These are phyloP conservation scores for Diplodia mutila DNA, from an alignment of 2,329 filamentous ascomycete genomes.

Conservation along the genomic window DNA sequence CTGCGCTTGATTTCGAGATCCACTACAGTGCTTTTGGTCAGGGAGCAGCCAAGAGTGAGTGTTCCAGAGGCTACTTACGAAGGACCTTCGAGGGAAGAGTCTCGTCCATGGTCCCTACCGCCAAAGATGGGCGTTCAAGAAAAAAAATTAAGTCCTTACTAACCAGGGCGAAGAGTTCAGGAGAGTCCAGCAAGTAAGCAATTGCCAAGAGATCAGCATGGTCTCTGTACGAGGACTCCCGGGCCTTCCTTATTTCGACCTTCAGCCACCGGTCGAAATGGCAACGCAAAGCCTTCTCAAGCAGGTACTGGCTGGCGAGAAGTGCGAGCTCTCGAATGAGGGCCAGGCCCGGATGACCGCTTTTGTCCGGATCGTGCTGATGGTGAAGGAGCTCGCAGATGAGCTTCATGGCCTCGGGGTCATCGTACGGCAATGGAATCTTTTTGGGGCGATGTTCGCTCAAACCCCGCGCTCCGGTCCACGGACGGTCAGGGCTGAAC, in stretches of 20 bases:
- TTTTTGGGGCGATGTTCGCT: not conserved
- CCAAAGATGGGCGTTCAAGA: not conserved
- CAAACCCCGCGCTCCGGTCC: not conserved
- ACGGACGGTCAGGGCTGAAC: not conserved
- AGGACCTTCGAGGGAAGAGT: not conserved
- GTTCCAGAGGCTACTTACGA: not conserved
- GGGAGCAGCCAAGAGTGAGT: not conserved
- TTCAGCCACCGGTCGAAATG: not conserved
- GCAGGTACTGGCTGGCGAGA: not conserved
- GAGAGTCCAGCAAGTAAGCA: not conserved
- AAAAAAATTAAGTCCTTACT: not conserved
- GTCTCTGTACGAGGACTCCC: not conserved
- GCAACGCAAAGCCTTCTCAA: not conserved
- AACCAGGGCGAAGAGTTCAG: not conserved
- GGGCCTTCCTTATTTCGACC: not conserved
- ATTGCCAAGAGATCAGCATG: not conserved
- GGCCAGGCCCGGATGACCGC: not conserved
- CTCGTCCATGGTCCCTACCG: not conserved
- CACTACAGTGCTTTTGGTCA: not conserved
- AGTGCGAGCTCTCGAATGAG: no score
- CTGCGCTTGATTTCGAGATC: not conserved
- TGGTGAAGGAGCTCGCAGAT: constrained; percentile 6
- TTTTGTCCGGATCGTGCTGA: not conserved
- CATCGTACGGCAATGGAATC: not conserved
- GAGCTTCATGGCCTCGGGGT: not conserved